Evolutionary conservation across 2,329 filamentous ascomycete species (phyloP).

Genomic region (Phaeophleospora eucalypticola): DNA sequence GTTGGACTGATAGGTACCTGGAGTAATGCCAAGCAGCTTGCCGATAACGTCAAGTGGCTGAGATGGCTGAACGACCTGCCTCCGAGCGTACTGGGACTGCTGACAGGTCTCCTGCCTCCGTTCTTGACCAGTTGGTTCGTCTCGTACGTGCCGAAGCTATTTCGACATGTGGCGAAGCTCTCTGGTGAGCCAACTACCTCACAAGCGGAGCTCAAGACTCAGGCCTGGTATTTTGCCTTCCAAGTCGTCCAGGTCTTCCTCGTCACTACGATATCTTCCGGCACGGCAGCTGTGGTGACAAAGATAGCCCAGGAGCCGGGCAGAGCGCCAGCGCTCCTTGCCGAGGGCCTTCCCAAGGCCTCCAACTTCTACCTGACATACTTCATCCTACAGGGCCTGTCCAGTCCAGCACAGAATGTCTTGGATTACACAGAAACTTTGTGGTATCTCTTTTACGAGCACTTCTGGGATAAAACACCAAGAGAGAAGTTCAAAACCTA

Average conservation of each 20-base stretch:
- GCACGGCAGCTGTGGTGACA: conserved; percentile 31
- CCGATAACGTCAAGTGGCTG: conserved; percentile 27
- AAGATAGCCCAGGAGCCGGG: conserved; percentile 33
- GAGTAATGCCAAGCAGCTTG: conserved; percentile 33
- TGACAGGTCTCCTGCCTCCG: conserved; percentile 33
- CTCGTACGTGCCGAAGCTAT: conserved; percentile 34
- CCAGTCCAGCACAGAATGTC: conserved; percentile 28
- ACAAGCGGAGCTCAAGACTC: conserved; percentile 41
- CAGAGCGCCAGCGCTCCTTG: conserved; percentile 32
- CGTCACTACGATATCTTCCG: conserved; percentile 39
- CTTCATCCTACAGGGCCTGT: conserved; percentile 37
- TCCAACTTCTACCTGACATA: conserved; percentile 42
- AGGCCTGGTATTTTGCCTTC: conserved; percentile 39
- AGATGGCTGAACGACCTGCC: conserved; percentile 31
- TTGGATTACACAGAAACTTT: conserved; percentile 33
- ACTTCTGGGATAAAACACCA: conserved; percentile 40
- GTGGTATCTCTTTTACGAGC: conserved; percentile 31
- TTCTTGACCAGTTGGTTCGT: conserved; percentile 31
- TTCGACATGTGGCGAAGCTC: conserved; percentile 32
- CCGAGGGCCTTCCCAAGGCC: conserved; percentile 35
- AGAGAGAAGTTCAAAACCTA: conserved; percentile 45
- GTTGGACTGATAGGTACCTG: conserved; percentile 32
- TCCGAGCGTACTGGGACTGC: conserved; percentile 26
- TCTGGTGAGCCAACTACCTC: conserved; percentile 38
- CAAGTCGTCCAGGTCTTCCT: conserved; percentile 42